A percentile compares a stretch with the other conserved stretches of the same genome.
Evolutionary conservation across 805 yeast species (phyloP).

Genomic region (Hagleromyces aurorensis): DNA sequence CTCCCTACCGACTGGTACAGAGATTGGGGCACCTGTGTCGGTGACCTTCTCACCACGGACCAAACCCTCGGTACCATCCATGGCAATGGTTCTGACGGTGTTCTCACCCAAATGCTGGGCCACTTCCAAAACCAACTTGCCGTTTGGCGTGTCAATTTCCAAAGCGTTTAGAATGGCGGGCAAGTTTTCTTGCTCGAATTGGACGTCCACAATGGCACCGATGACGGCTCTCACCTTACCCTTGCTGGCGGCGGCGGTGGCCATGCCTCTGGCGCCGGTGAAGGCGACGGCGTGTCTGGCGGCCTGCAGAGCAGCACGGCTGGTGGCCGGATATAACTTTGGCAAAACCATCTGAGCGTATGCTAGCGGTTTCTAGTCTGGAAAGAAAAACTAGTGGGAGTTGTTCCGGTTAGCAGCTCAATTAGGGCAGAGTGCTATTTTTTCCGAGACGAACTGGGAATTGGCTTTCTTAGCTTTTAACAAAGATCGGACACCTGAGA

Average conservation of each 20-base stretch:
- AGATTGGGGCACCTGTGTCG: conserved; percentile 98
- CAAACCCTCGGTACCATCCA: conserved; percentile 99
- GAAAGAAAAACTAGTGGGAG: too few relatives aligned
- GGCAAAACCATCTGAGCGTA: conserved; percentile 44
- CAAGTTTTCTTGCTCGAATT: conserved; percentile 93
- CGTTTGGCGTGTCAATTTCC: conserved; percentile 71
- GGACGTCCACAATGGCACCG: conserved; percentile 99
- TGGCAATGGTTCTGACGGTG: conserved; percentile 99
- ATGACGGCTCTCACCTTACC: conserved; percentile 96
- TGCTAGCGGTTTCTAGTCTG: too few relatives aligned
- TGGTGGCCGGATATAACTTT: conserved; percentile 53
- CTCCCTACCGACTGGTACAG: conserved; percentile 99
- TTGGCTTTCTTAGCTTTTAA: too few relatives aligned
- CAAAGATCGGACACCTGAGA: too few relatives aligned
- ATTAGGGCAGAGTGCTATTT: too few relatives aligned
- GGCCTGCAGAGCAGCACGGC: conserved; percentile 84
- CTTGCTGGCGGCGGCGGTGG: conserved; percentile 48
- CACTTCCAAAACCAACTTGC: conserved; percentile 89
- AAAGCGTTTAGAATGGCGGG: conserved; percentile 98
- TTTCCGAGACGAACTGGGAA: too few relatives aligned
- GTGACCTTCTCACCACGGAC: conserved; percentile 89
- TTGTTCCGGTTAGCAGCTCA: too few relatives aligned
- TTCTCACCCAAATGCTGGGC: conserved; percentile 99
- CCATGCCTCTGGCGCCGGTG: conserved; percentile 25
- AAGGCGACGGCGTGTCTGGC: conserved; percentile 75